These are phyloP conservation scores for Geotrichum phurueaensis DNA, from an alignment of 1,139 yeast genomes.

Conservation along the genomic window DNA sequence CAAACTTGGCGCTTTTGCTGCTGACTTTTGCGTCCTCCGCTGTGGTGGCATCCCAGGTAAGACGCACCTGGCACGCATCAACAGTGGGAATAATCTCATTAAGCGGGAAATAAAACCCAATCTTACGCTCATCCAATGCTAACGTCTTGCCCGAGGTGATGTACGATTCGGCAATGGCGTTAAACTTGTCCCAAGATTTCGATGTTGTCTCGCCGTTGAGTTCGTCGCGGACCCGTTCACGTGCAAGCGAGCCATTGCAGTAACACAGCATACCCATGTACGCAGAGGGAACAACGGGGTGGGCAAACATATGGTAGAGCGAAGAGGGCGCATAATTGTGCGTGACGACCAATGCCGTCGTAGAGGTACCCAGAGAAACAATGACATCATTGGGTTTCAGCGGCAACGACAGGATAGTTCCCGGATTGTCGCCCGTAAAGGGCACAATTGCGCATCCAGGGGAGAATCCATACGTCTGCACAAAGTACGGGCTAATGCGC, in stretches of 20 bases:
- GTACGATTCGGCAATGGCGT: constrained; percentile 39
- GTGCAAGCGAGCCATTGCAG: constrained; percentile 83
- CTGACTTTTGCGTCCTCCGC: neutral
- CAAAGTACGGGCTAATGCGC: constrained; percentile 44
- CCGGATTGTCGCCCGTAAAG: constrained; percentile 88
- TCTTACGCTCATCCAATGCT: neutral
- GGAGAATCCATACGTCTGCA: constrained; percentile 52
- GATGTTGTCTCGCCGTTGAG: constrained; percentile 38
- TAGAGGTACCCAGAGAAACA: constrained; percentile 81
- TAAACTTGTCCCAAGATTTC: constrained; percentile 57
- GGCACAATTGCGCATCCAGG: constrained; percentile 48
- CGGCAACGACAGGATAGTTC: constrained; percentile 80
- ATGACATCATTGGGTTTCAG: constrained; percentile 69
- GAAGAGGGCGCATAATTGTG: constrained; percentile 72
- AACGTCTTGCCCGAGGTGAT: constrained; percentile 17
- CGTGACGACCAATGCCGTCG: constrained; percentile 78
- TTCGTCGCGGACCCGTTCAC: constrained; percentile 67
- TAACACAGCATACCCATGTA: constrained; percentile 96
- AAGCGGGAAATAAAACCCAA: constrained; percentile 81
- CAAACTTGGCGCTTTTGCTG: neutral
- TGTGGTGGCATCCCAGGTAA: neutral
- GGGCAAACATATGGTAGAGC: constrained; percentile 78
- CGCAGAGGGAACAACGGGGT: constrained; percentile 69
- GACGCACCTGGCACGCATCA: constrained; percentile 7
- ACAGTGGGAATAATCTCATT: constrained; percentile 75